A percentile compares a stretch with the other conserved stretches of the same genome.
Conservation (phyloP, 352 stramenopile genomes). For the Stephanocyclus meneghinianus region DNA sequence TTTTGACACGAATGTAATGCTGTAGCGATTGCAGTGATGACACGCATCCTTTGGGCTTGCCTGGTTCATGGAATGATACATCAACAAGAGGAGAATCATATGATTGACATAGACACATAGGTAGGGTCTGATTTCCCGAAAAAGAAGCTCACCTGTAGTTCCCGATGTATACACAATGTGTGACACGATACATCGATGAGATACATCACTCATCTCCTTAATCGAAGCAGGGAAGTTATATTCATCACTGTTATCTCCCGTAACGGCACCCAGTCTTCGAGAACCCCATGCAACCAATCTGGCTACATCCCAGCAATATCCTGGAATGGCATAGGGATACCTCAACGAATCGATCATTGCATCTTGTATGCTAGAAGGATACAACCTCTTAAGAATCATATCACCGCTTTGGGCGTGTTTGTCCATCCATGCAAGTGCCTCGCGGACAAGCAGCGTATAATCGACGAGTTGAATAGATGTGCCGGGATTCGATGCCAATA, state of each 20-base stretch:
- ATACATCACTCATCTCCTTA: conserved; percentile 4
- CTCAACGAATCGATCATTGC: conserved; percentile 19
- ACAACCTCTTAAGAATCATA: conserved; percentile 18
- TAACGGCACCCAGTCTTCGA: neutral
- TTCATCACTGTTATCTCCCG: neutral
- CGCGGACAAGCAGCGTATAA: conserved; percentile 26
- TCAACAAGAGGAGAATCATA: neutral
- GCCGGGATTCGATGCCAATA: neutral
- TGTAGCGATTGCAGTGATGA: conserved; percentile 64
- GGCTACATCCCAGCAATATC: conserved; percentile 36
- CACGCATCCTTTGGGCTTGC: conserved; percentile 74
- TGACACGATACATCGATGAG: conserved; percentile 41
- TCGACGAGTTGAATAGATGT: conserved; percentile 22
- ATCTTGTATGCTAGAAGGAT: neutral
- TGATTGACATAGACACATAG: neutral
- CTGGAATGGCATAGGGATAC: conserved; percentile 16
- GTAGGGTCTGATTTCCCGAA: too few relatives aligned
- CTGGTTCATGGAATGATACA: neutral
- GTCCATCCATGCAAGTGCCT: conserved; percentile 12
- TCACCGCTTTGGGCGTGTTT: neutral
- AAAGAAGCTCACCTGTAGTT: conserved; percentile 50
- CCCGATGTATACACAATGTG: conserved; percentile 80
- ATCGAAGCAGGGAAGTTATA: neutral
- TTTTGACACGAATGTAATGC: conserved; percentile 74
- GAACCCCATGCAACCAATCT: conserved; percentile 28